Percentiles rank a stretch among this genome's conserved stretches.
These are phyloP conservation scores for Alternaria angustiovoidea DNA, from an alignment of 2,329 filamentous ascomycete genomes.

Conservation along the genomic window DNA sequence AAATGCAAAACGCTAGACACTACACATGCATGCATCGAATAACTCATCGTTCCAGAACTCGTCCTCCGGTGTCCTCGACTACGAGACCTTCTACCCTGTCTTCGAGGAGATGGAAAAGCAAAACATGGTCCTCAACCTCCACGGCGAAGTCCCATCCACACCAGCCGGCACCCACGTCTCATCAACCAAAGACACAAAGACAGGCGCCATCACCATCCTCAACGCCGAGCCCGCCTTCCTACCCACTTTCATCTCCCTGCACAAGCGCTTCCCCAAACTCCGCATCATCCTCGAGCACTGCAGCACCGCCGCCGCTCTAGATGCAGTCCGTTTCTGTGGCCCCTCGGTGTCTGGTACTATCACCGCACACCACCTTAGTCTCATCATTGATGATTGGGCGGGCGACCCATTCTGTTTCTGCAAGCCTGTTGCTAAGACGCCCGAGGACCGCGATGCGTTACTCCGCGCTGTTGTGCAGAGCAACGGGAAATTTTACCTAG, in stretches of 20 bases:
- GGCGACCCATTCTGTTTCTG: constrained; percentile 80
- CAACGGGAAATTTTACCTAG: constrained; percentile 75
- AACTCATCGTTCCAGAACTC: constrained; percentile 55
- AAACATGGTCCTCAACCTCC: constrained; percentile 87
- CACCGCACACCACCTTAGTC: constrained; percentile 84
- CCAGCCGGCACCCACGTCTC: constrained; percentile 31
- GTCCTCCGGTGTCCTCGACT: constrained; percentile 71
- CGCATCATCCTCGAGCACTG: constrained; percentile 80
- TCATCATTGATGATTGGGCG: constrained; percentile 78
- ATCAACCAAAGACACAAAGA: constrained; percentile 18
- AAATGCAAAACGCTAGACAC: neutral
- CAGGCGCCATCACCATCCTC: constrained; percentile 55
- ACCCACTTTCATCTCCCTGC: constrained; percentile 77
- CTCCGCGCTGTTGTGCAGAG: constrained; percentile 66
- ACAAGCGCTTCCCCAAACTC: constrained; percentile 76
- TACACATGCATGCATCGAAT: neutral
- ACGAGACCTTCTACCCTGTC: constrained; percentile 76
- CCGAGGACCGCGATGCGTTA: constrained; percentile 75
- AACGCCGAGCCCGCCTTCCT: constrained; percentile 81
- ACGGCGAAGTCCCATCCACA: constrained; percentile 79
- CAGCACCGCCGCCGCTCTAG: constrained; percentile 81
- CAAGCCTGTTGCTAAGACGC: constrained; percentile 71
- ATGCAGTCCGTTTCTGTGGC: constrained; percentile 79
- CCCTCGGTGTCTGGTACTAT: constrained; percentile 81
- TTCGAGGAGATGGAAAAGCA: constrained; percentile 90